These are phyloP conservation scores for Trichoderma semiorbis DNA, from an alignment of 2,329 filamentous ascomycete genomes.

Conservation along the genomic window DNA sequence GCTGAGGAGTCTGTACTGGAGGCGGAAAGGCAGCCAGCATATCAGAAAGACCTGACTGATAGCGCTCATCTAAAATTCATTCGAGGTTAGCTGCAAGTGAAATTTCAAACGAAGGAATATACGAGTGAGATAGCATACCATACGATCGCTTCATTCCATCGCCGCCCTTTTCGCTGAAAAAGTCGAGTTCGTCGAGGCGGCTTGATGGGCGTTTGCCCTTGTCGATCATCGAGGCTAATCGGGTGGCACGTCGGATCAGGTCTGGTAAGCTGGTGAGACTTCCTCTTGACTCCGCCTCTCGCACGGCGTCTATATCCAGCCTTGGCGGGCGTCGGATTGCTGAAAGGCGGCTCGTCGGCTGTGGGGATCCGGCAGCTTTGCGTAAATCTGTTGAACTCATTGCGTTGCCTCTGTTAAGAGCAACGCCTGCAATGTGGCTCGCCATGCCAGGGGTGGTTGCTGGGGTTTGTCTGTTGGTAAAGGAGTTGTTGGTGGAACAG, in stretches of 20 bases:
- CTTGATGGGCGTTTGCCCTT: slow-evolving; percentile 66
- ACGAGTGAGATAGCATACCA: slow-evolving; percentile 30
- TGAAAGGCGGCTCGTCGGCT: slow-evolving; percentile 45
- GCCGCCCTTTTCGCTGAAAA: slow-evolving; percentile 42
- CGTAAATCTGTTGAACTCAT: slow-evolving; percentile 40
- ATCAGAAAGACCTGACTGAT: slow-evolving; percentile 56
- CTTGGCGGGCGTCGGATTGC: slow-evolving; percentile 64
- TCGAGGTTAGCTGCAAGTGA: not conserved
- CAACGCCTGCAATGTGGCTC: slow-evolving; percentile 31
- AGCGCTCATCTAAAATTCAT: slow-evolving; percentile 39
- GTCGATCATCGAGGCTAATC: slow-evolving; percentile 82
- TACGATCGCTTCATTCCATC: slow-evolving; percentile 37
- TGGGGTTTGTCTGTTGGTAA: slow-evolving; percentile 25
- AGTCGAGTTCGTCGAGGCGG: slow-evolving; percentile 52
- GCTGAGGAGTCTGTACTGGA: slow-evolving; percentile 48
- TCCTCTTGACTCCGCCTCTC: slow-evolving; percentile 76
- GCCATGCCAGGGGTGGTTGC: slow-evolving; percentile 20
- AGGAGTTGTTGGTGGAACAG: slow-evolving; percentile 42
- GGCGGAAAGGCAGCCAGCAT: slow-evolving; percentile 65
- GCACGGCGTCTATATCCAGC: slow-evolving; percentile 78
- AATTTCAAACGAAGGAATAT: not conserved
- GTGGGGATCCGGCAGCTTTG: slow-evolving; percentile 29
- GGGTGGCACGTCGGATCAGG: slow-evolving; percentile 83
- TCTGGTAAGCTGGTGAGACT: slow-evolving; percentile 91
- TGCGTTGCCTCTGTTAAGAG: slow-evolving; percentile 48